These are phyloP conservation scores for Barnettozyma populi DNA, from an alignment of 805 yeast genomes.

Conservation along the genomic window DNA sequence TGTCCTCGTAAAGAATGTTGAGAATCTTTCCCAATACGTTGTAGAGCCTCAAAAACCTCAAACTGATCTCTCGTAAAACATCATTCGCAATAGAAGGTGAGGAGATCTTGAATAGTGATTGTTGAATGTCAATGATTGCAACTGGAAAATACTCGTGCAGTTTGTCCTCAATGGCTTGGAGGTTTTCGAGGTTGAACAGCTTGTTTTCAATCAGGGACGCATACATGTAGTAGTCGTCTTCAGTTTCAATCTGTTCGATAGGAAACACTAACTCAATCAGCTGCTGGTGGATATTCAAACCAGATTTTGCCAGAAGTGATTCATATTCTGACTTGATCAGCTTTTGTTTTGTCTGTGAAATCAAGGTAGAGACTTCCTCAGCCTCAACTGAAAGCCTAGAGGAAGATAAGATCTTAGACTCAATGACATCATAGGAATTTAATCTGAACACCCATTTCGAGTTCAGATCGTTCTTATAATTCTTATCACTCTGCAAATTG, in stretches of 20 bases:
- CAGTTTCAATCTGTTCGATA: slow-evolving; percentile 41
- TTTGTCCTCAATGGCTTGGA: slow-evolving; percentile 38
- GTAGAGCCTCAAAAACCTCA: slow-evolving; percentile 40
- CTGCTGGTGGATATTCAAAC: slow-evolving; percentile 54
- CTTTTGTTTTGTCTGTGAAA: slow-evolving; percentile 32
- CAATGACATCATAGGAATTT: slow-evolving; percentile 57
- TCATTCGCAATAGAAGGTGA: slow-evolving; percentile 60
- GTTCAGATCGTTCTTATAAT: slow-evolving; percentile 24
- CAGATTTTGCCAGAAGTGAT: slow-evolving; percentile 44
- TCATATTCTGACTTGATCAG: slow-evolving; percentile 43
- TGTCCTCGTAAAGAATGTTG: slow-evolving; percentile 30
- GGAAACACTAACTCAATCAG: slow-evolving; percentile 70
- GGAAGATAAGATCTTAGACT: slow-evolving; percentile 44
- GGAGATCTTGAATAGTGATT: slow-evolving; percentile 49
- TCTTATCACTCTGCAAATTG: slow-evolving; percentile 24
- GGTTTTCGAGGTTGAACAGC: slow-evolving; percentile 40
- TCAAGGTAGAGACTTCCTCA: slow-evolving; percentile 27
- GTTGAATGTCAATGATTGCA: slow-evolving; percentile 57
- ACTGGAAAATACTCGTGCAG: slow-evolving; percentile 51
- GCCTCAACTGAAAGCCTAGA: slow-evolving; percentile 34
- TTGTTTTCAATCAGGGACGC: slow-evolving; percentile 60
- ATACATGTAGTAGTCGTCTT: slow-evolving; percentile 58
- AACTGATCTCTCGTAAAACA: slow-evolving; percentile 44
- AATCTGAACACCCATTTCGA: slow-evolving; percentile 38
- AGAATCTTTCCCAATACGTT: slow-evolving; percentile 32